These are phyloP conservation scores for Phytophthora fragariae DNA, from an alignment of 352 stramenopile genomes.

Conservation along the genomic window DNA sequence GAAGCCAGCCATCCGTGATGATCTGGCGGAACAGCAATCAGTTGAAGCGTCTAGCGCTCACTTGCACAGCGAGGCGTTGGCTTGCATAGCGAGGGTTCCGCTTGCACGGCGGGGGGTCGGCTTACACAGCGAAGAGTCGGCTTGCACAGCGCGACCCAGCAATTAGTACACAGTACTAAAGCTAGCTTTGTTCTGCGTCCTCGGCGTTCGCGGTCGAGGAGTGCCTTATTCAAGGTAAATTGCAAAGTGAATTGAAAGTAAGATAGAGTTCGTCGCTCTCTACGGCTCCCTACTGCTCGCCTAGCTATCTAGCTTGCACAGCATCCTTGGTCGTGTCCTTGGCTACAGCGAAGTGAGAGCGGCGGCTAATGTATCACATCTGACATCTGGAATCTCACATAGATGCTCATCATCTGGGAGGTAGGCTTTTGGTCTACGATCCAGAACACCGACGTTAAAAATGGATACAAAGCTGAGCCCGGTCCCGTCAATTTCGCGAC, in stretches of 20 bases:
- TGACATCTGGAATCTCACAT: neutral
- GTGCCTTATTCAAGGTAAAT: neutral
- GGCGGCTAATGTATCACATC: neutral
- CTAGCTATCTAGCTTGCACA: neutral
- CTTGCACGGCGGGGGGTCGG: neutral
- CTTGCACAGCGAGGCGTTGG: no score
- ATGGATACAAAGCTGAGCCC: no score
- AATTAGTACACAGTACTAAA: constrained; percentile 2
- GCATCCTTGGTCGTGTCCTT: neutral
- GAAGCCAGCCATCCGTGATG: no score
- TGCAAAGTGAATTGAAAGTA: neutral
- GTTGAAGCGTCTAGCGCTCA: no score
- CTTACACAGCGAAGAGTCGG: neutral
- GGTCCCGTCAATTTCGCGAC: no score
- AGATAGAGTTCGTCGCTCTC: neutral
- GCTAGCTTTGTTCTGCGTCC: neutral
- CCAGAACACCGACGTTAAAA: no score
- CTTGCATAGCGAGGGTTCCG: neutral
- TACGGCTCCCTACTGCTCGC: neutral
- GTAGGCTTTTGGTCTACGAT: neutral
- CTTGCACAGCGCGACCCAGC: neutral
- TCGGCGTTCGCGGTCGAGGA: neutral
- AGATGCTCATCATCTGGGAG: neutral
- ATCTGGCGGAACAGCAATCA: no score
- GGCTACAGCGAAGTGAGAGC: neutral